phyloP scores from a whole-genome alignment of 2,329 filamentous ascomycete genomes.

The Zasmidium angulare region DNA sequence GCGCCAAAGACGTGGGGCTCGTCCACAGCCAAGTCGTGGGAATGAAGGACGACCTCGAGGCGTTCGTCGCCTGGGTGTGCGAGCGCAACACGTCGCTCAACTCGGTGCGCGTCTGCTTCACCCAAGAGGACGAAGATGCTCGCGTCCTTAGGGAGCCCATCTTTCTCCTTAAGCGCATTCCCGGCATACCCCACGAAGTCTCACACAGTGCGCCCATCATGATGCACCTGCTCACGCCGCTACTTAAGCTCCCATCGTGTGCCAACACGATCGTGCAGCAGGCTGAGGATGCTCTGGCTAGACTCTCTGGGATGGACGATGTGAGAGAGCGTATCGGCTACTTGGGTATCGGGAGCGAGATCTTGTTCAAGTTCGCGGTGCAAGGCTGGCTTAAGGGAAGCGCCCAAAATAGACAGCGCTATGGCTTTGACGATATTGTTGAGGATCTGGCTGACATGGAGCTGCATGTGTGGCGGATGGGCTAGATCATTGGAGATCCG shows the following conservation, averaged over 20 bases:
- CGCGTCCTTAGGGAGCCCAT: neutral
- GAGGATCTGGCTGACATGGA: neutral
- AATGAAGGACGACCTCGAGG: neutral
- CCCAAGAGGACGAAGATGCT: neutral
- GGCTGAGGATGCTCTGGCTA: neutral
- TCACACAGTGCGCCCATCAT: neutral
- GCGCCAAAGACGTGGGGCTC: neutral
- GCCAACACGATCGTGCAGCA: neutral
- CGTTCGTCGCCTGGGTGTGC: neutral
- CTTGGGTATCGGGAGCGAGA: too few relatives aligned
- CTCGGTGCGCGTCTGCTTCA: neutral
- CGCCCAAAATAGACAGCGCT: neutral
- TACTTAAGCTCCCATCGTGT: neutral
- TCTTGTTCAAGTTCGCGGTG: neutral
- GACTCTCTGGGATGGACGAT: neutral
- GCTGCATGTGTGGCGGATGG: neutral
- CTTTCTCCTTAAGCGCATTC: too few relatives aligned
- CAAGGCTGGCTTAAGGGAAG: neutral
- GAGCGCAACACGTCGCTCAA: neutral
- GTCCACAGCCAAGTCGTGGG: neutral
- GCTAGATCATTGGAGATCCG: too few relatives aligned
- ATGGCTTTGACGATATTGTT: neutral
- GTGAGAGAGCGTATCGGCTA: too few relatives aligned
- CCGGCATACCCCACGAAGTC: too few relatives aligned
- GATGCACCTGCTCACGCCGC: neutral